Conservation (phyloP, 2,329 filamentous ascomycete genomes). For the Microsporum audouinii region DNA sequence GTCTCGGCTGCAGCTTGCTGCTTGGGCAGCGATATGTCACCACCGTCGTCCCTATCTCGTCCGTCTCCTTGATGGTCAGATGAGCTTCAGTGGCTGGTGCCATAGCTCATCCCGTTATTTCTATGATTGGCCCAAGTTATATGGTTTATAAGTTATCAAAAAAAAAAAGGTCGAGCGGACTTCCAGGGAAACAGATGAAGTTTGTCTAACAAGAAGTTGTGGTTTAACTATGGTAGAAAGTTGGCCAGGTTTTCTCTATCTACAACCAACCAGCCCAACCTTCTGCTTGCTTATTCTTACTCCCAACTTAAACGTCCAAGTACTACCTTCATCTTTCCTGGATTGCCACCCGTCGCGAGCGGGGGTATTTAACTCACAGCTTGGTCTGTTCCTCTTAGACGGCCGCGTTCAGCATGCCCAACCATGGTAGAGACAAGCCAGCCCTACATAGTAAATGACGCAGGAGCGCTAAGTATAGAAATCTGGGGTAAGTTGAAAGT, state of each 20-base stretch:
- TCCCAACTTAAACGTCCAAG: too few relatives aligned
- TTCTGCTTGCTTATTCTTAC: too few relatives aligned
- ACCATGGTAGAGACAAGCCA: neutral
- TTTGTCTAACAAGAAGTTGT: too few relatives aligned
- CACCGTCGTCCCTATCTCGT: neutral
- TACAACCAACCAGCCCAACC: too few relatives aligned
- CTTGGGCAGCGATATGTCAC: neutral
- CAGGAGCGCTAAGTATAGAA: neutral
- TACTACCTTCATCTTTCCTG: too few relatives aligned
- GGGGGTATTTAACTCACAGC: neutral
- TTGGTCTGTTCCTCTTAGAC: neutral
- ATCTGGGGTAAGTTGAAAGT: too few relatives aligned
- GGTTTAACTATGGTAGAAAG: too few relatives aligned
- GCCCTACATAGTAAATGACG: neutral
- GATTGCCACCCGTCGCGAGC: too few relatives aligned
- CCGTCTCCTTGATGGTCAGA: conserved; percentile 1
- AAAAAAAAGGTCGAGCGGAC: too few relatives aligned
- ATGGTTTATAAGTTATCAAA: too few relatives aligned
- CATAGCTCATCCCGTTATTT: neutral
- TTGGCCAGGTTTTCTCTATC: too few relatives aligned
- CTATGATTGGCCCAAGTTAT: neutral
- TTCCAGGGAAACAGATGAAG: too few relatives aligned
- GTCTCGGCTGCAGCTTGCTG: neutral
- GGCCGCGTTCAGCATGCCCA: neutral
- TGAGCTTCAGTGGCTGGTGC: neutral